Percentiles rank a stretch among this genome's conserved stretches.
phyloP scores from a whole-genome alignment of 176 grass and related monocot species.

The bread wheat (Triticum aestivum) region DNA sequence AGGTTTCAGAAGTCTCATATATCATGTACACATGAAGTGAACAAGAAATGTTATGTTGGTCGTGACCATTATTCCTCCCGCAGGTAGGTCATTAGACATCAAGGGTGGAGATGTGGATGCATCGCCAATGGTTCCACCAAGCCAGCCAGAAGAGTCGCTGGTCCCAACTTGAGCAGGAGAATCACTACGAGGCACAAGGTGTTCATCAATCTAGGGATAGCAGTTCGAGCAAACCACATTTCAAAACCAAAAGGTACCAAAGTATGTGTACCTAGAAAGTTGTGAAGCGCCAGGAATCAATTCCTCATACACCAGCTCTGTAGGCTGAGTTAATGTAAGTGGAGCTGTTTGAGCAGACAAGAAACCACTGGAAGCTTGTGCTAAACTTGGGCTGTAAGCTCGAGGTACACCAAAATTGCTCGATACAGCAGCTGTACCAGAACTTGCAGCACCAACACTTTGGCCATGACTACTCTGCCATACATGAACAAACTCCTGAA shows the following conservation, averaged over 20 bases:
- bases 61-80: slow-evolving; percentile 32
- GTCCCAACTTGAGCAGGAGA: slow-evolving; percentile 36
- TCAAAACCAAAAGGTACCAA: background rate
- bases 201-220: background rate
- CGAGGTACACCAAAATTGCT: slow-evolving; percentile 45
- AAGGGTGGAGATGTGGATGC: slow-evolving; percentile 44
- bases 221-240: background rate
- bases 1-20: slow-evolving; percentile 39
- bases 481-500: slow-evolving; percentile 76
- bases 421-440: slow-evolving; percentile 37
- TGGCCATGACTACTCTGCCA: slow-evolving; percentile 62
- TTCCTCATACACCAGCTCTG: slow-evolving; percentile 56
- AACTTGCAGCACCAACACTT: slow-evolving; percentile 48
- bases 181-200: slow-evolving; percentile 37
- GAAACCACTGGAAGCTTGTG: slow-evolving; percentile 28
- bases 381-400: slow-evolving; percentile 58
- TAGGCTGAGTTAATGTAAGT: slow-evolving; percentile 53
- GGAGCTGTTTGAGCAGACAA: slow-evolving; percentile 51
- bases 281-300: slow-evolving; percentile 40
- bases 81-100: slow-evolving; percentile 45
- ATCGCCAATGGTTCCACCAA: slow-evolving; percentile 39
- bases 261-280: slow-evolving; percentile 38
- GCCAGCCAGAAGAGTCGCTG: slow-evolving; percentile 38
- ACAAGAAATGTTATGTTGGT: slow-evolving; percentile 27
- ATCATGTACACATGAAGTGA: background rate